A percentile compares a stretch with the other conserved stretches of the same genome.
Evolutionary conservation across 768 basidiomycete genomes (phyloP).

Genomic region (Podaxis carcinomalis): DNA sequence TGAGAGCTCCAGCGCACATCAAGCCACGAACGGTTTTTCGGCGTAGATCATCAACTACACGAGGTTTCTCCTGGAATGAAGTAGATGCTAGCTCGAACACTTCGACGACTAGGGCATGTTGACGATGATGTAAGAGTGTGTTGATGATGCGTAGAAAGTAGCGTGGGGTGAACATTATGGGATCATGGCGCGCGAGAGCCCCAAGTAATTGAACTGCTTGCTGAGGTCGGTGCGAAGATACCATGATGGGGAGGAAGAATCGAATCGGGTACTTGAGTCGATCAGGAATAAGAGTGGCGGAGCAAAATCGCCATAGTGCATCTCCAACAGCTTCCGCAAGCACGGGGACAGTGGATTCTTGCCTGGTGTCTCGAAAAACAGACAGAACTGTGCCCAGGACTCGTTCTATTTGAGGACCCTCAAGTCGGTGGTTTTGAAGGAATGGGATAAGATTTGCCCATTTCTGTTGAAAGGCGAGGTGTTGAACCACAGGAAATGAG

Average conservation of each 20-base stretch:
- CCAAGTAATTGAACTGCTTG: conserved; percentile 36
- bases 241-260: conserved; percentile 37
- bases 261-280: conserved; percentile 41
- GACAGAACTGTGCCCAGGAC: conserved; percentile 35
- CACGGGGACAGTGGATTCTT: conserved; percentile 22
- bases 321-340: conserved; percentile 30
- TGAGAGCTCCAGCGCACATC: conserved; percentile 20
- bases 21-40: conserved; percentile 27
- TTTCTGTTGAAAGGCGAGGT: conserved; percentile 24
- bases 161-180: conserved; percentile 34
- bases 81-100: conserved; percentile 22
- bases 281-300: conserved; percentile 23
- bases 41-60: conserved; percentile 21
- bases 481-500: conserved; percentile 26
- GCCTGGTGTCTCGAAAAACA: conserved; percentile 29
- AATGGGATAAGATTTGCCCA: conserved; percentile 29
- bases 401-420: conserved; percentile 27
- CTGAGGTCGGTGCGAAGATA: conserved; percentile 30
- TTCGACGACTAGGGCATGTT: conserved; percentile 30
- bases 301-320: conserved; percentile 33
- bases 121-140: conserved; percentile 35
- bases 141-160: conserved; percentile 36
- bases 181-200: conserved; percentile 27
- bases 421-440: conserved; percentile 27
- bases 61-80: conserved; percentile 16